Base-by-base conservation (phyloP, 2,329 filamentous ascomycete species). In the Ascochyta koolunga region DNA sequence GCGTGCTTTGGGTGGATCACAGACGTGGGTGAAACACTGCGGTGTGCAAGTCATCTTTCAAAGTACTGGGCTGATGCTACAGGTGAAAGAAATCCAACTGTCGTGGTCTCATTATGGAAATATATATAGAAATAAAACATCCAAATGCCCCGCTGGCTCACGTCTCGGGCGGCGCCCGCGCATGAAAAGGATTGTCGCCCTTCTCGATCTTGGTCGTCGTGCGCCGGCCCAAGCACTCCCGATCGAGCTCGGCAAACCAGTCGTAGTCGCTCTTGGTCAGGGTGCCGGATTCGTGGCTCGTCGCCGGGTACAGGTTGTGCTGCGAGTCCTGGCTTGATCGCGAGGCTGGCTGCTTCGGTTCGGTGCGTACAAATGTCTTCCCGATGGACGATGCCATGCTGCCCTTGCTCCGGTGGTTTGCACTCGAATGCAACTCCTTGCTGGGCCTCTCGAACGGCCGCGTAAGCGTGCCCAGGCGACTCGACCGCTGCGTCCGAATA, bases 251-350 rank as follows among this genome's bases (percentile, higher is more conserved):
- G 0, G 52, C 45, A 18, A 64, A 64, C 64, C 60, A 68, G 31
- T 66, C 63, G 16, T 61, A 47, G 5, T 62, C 55, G 36, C 42
- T 51, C 22, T 52, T 52, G 0, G 24, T 11, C 11, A 50, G 15
- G 5, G 18, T 48, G 9, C 31, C 53, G 0, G 35, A 22, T 11
- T 54, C 59, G 1, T 29, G 36, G 27, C 42, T 60, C 8, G 46
- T 19, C 0, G 52, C 40, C 10, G 41, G 60, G 32, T 59, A 60
- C 18, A 73, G 51, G n/a, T 64, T 58, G 32, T 58, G 63, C 33
- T 62, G 55, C 4, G 68, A 71, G 1, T 73, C 70, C 13, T 66
- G 59, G 3, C 67, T 69, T 5, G 50, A 15, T n/a, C 68, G 63
- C 11, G 27, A 13, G 41, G n/a, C 54, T 59, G 25, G 61, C 37